Base-by-base conservation (phyloP, 495 filamentous ascomycete genomes). In the Annulohypoxylon nitens region DNA sequence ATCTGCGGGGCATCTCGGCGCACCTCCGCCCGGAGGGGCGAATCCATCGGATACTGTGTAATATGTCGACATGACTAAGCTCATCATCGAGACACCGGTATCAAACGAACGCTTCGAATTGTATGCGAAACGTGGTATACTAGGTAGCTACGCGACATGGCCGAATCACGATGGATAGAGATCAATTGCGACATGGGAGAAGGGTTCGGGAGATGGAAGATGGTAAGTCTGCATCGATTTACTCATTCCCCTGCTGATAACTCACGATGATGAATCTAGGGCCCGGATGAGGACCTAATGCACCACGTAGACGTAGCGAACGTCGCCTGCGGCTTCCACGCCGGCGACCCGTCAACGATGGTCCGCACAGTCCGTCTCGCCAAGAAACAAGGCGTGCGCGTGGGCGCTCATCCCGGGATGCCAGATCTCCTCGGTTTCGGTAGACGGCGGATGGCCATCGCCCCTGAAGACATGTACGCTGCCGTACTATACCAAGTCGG, bases 361-460 rank as follows among this genome's bases (percentile, higher is more conserved):
- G 75, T 81, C 45, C 79, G 87, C 55, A 90, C 88, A 3, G 86
- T 90, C 14, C 80, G 81, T 4, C 74, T 81, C 18, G 89, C 87
- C 75, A 90, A 89, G 76, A 67, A 81, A 45, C 86, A 88, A 70
- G 78, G 80, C 60, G 82, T 90, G 39, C 78, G 77, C 25, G 79
- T 88, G 25, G 89, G 88, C 2, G 89, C 89, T 0, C 89, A 91
- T 64, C 89, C 89, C 1, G 89, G 88, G 2, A 78, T 90, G 3
- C 89, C 84, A 43, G 89, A 90, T 67, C 78, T 91, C 14, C 86
- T 88, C 76, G 89, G 89, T 6, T 91, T 91, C 70, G 89, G 89
- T 1, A 77, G 89, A 20, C 83, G 89, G 4, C 82, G 86, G 57
- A 89, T 90, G 78, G 84, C 86, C 61, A 76, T 90, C 9, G 74